phyloP scores from a whole-genome alignment of 495 filamentous ascomycete genomes.

The Pyronema domesticum region DNA sequence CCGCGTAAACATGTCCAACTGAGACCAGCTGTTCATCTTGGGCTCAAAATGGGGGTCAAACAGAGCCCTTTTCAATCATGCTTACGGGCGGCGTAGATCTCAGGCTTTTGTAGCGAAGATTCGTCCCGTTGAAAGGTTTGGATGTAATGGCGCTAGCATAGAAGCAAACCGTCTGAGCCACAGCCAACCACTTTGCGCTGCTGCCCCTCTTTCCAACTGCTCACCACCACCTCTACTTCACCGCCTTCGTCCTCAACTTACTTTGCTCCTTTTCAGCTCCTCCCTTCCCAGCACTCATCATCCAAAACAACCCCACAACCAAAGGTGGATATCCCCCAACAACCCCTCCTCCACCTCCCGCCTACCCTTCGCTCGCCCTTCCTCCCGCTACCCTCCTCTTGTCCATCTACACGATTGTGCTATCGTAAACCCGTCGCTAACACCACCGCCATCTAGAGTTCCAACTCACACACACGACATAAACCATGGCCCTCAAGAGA shows the following conservation, averaged over 20 bases:
- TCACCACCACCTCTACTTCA: constrained; percentile 10
- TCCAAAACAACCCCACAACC: no score
- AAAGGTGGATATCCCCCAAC: constrained; percentile 7
- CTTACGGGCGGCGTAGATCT: no score
- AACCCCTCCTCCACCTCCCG: constrained; percentile 19
- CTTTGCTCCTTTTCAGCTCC: constrained; percentile 18
- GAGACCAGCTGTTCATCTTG: no score
- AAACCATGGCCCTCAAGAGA: constrained; percentile 89
- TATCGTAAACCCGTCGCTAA: constrained; percentile 10
- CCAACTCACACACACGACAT: constrained; percentile 24
- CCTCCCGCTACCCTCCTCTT: constrained; percentile 19
- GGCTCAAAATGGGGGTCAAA: no score
- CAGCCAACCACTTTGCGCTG: not conserved
- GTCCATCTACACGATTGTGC: constrained; percentile 8
- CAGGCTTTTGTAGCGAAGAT: no score
- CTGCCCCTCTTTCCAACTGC: not conserved
- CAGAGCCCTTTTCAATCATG: no score
- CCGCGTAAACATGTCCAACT: no score
- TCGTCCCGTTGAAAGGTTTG: not conserved
- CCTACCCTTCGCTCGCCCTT: constrained; percentile 15
- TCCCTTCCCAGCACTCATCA: constrained; percentile 3
- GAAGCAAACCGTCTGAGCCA: not conserved
- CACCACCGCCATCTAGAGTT: constrained; percentile 5
- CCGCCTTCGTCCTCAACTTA: constrained; percentile 6
- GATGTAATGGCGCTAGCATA: not conserved